Evolutionary conservation across 2,329 filamentous ascomycete species (phyloP).

Genomic region (Rutstroemia sp.): DNA sequence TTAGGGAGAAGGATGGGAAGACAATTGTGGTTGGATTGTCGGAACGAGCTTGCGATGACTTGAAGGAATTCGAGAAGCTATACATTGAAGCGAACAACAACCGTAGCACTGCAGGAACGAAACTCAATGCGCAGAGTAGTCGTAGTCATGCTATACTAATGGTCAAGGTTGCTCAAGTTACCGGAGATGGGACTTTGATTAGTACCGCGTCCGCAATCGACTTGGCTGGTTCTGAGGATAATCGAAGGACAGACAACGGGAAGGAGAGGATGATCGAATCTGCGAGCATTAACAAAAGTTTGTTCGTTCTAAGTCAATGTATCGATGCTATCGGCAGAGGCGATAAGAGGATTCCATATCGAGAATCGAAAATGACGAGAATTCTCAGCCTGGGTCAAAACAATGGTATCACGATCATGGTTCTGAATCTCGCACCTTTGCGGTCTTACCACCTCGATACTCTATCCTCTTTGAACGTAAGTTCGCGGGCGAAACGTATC

Average conservation of each 20-base stretch:
- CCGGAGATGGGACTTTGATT: slow-evolving; percentile 57
- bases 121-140: slow-evolving; percentile 86
- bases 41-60: slow-evolving; percentile 70
- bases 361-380: slow-evolving; percentile 90
- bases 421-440: slow-evolving; percentile 86
- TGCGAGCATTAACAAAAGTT: slow-evolving; percentile 93
- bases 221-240: slow-evolving; percentile 91
- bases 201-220: slow-evolving; percentile 93
- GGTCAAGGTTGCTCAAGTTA: slow-evolving; percentile 77
- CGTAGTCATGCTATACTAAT: slow-evolving; percentile 85
- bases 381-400: slow-evolving; percentile 91
- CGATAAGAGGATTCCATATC: slow-evolving; percentile 76
- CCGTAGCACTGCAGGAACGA: slow-evolving; percentile 81
- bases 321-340: slow-evolving; percentile 83
- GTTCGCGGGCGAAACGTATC: slow-evolving; percentile 91
- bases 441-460: slow-evolving; percentile 91
- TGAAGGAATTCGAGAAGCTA: slow-evolving; percentile 83
- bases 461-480: slow-evolving; percentile 87
- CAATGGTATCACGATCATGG: slow-evolving; percentile 93
- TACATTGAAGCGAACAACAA: slow-evolving; percentile 93
- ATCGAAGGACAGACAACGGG: slow-evolving; percentile 86
- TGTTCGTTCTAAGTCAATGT: slow-evolving; percentile 91
- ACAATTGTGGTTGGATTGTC: slow-evolving; percentile 81
- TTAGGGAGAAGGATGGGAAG: slow-evolving; percentile 80
- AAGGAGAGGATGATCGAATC: slow-evolving; percentile 92